Evolutionary conservation across 2,329 filamentous ascomycete genomes (phyloP).

Genomic region (Colletotrichum melonis): DNA sequence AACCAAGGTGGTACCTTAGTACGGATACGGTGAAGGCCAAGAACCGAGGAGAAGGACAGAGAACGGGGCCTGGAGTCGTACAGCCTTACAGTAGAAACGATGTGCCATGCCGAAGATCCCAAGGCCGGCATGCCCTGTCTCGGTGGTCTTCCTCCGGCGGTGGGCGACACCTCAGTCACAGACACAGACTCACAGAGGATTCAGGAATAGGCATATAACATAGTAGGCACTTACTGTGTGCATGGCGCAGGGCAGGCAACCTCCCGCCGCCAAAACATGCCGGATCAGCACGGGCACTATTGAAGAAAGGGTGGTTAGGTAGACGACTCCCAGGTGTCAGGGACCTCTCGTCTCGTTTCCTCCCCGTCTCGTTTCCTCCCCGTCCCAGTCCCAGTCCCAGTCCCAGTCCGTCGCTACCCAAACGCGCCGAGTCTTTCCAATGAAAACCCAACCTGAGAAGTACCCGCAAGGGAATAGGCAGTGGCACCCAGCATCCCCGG

Average conservation of each 20-base stretch:
- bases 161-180: too few relatives aligned
- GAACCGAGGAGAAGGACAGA: not conserved
- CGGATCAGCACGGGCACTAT: not conserved
- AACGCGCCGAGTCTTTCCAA: not conserved
- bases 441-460: not conserved
- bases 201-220: too few relatives aligned
- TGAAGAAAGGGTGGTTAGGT: not conserved
- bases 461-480: too few relatives aligned
- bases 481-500: not conserved
- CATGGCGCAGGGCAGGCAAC: not conserved
- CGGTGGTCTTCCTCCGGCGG: not conserved
- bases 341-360: not conserved
- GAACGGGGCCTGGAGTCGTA: not conserved
- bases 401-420: not conserved
- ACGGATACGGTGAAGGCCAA: not conserved
- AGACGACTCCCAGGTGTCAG: not conserved
- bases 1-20: not conserved
- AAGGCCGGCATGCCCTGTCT: not conserved
- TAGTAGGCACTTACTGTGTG: too few relatives aligned
- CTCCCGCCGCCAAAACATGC: not conserved
- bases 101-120: not conserved
- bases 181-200: too few relatives aligned
- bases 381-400: too few relatives aligned
- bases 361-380: not conserved
- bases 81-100: not conserved